Conservation (phyloP, 2,329 filamentous ascomycete genomes). For the Drechslerella coelobrocha region DNA sequence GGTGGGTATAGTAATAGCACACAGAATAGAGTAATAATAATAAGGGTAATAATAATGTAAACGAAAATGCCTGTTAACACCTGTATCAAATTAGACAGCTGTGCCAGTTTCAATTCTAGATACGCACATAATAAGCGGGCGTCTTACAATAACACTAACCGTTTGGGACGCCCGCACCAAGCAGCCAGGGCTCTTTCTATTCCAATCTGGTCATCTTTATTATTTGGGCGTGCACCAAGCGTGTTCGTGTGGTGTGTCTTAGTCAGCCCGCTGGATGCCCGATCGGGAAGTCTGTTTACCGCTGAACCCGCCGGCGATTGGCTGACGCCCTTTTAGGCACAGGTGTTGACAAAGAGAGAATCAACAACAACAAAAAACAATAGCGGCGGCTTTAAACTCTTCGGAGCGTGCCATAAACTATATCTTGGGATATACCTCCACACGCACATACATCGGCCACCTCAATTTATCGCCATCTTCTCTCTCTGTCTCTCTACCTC, state of each 20-base stretch:
- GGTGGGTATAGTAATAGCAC: too few relatives aligned
- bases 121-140: too few relatives aligned
- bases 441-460: constrained; percentile 52
- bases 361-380: constrained; percentile 48
- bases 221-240: constrained; percentile 20
- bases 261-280: constrained; percentile 31
- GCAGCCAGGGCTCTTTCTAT: constrained; percentile 21
- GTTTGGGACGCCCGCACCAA: not conserved
- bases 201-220: constrained; percentile 28
- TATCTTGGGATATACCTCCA: constrained; percentile 32
- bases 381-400: constrained; percentile 35
- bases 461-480: constrained; percentile 51
- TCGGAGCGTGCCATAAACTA: constrained; percentile 15
- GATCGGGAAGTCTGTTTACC: constrained; percentile 37
- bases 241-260: constrained; percentile 46
- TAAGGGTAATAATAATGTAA: too few relatives aligned
- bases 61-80: too few relatives aligned
- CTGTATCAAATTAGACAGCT: constrained; percentile 1
- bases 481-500: constrained; percentile 45
- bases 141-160: too few relatives aligned
- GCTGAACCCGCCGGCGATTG: constrained; percentile 13
- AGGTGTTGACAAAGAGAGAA: constrained; percentile 39
- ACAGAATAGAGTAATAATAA: too few relatives aligned
- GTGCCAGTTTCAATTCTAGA: too few relatives aligned
- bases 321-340: constrained; percentile 5